Evolutionary conservation across 805 yeast genomes (phyloP), one percentile per base, ranked within the genome.

Genomic region (Torulaspora indica): DNA sequence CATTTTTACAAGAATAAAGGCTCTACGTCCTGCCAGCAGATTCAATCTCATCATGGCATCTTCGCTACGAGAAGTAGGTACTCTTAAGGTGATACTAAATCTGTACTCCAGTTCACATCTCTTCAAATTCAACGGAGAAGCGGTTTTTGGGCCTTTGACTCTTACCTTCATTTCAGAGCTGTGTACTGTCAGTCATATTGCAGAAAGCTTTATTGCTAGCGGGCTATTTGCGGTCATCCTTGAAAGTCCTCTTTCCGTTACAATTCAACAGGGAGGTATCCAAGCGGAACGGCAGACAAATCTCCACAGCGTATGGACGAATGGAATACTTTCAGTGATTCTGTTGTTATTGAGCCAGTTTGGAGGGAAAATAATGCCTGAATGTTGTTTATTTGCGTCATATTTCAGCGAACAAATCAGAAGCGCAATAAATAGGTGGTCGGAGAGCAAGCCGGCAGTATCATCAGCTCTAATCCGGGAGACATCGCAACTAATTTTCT

Each of bases 271-370:
- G 4, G 95, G 95, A 0, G 74, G 74, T 6, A 64, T 86, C 2
- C 68, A 72, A 10, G 74, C 85, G 2, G 72, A 71, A 30, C 56
- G 65, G 0, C 62, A 77, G 3, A 75, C 85, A 0, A 75, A 76
- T 38, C 64, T 85, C 46, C 91, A 89, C 60, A 73, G 76, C 41
- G 69, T 85, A n/a, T 90, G 97, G 97, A 75, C 79, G n/a, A 79
- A 82, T 55, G 95, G 96, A 1, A 65, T 90, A 13, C 68, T 90
- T 24, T 81, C 93, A 0, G 76, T 86, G 4, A 67, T 84, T 15
- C 66, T 86, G 39, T 68, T 77, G 1, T 63, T 86, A 12, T 58
- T 87, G 31, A 72, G 80, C 22, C 75, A 73, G 38, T 77, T 88
- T 46, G 91, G 91, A 0, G 73, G 74, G 1, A 71, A 77, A 34